Evolutionary conservation across 192 early-diverging fungal genomes (phyloP), one percentile per base, ranked within the genome.

Genomic region (Mortierella alpina): DNA sequence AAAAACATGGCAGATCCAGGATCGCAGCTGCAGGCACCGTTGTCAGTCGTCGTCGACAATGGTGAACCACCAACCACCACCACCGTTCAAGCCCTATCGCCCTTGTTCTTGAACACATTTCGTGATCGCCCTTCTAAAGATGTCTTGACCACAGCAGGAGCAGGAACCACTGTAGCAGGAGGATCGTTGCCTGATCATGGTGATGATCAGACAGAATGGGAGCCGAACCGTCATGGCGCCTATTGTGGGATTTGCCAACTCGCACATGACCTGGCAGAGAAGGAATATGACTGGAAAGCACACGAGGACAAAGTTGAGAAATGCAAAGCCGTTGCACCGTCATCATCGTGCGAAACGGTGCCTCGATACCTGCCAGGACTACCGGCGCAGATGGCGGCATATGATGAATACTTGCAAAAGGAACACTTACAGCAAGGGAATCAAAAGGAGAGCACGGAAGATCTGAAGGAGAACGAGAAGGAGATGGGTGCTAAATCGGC

Each of bases 201-300:
- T 31, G 31, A 31, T 31, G 31, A 31, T 31, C 31, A 31, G 31
- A 18, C 13, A 59, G 52, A 23, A 12, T 68, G 51, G 53, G 41
- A n/a, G 3, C 66, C 31, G 14, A 53, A 75, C 39, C 59, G n/a
- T 7, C 53, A 68, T 2, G 66, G 66, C 14, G 66, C 66, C 2
- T 46, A 62, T n/a, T 75, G 73, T 11, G 52, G 65, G 18, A 68
- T 75, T 22, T 75, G 73, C 42, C 59, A 57, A 47, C 51, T 68
- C 2, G 73, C 73, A 0, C 73, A 68, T 18, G 46, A 48, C 9
- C 31, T 75, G 15, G 41, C 66, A 9, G 15, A 68, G 17, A 44
- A 41, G 17, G 46, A 45, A 47, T 60, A 70, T 40, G 47, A 70
- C 23, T 70, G 68, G 68, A 50, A 56, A 41, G 20, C 48, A 7